Evolutionary conservation across 2,329 filamentous ascomycete species (phyloP).

Genomic region (Penicillium psychrosexuale): DNA sequence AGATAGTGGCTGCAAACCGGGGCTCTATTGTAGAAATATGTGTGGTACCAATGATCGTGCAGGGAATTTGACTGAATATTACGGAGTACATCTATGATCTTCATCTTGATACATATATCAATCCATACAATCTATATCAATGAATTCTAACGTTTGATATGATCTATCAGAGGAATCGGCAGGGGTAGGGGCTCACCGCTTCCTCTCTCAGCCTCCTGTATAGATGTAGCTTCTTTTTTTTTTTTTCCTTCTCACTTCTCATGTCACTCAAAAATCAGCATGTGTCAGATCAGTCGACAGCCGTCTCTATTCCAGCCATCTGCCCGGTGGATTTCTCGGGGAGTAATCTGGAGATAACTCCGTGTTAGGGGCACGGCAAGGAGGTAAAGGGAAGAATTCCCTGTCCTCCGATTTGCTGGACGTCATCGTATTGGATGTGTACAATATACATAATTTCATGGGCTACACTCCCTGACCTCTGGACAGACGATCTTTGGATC

Average conservation of each 20-base stretch:
- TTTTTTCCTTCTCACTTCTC: not conserved
- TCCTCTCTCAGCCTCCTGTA: not conserved
- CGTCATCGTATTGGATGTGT: not conserved
- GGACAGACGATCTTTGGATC: slow-evolving; percentile 1
- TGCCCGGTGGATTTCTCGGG: not conserved
- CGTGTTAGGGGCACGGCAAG: slow-evolving; percentile 4
- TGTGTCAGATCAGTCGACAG: slow-evolving; percentile 8
- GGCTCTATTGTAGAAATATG: not conserved
- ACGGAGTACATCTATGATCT: not conserved
- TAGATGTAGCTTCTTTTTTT: not conserved
- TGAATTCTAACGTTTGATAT: not conserved
- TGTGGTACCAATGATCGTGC: not conserved
- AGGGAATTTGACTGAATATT: not conserved
- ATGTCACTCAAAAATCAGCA: slow-evolving; percentile 4
- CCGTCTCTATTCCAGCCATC: slow-evolving; percentile 1
- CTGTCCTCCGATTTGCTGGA: slow-evolving; percentile 12
- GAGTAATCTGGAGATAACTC: slow-evolving; percentile 6
- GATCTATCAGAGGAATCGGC: slow-evolving; percentile 3
- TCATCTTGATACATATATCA: not conserved
- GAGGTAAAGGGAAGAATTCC: slow-evolving; percentile 8
- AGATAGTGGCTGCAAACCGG: slow-evolving; percentile 10
- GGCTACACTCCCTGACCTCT: not conserved
- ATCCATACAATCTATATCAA: not conserved
- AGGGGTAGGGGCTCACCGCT: not conserved
- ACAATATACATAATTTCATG: not conserved